Evolutionary conservation across 805 yeast genomes (phyloP).

Genomic region (Blastobotrys muscicola): DNA sequence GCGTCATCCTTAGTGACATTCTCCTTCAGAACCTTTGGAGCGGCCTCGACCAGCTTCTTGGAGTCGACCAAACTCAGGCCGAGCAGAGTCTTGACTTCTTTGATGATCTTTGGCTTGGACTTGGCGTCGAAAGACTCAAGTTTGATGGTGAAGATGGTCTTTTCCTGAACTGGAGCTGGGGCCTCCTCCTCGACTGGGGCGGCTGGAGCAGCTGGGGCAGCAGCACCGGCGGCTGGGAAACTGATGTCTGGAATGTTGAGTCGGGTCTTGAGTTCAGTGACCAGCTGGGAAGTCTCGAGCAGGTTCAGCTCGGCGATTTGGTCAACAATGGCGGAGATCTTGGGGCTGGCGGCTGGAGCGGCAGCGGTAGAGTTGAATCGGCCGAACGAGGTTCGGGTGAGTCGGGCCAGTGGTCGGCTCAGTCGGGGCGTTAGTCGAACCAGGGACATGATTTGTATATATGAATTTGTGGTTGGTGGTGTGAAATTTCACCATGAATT

Average conservation of each 20-base stretch:
- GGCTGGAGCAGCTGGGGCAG: slow-evolving; percentile 55
- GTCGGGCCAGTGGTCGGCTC: slow-evolving; percentile 1
- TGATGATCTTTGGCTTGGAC: slow-evolving; percentile 93
- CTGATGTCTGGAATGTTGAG: slow-evolving; percentile 92
- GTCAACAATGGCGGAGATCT: slow-evolving; percentile 79
- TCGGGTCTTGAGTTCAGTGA: slow-evolving; percentile 56
- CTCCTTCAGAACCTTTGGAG: slow-evolving; percentile 94
- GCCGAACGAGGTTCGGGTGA: slow-evolving; percentile 5
- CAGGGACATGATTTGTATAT: slow-evolving; percentile 2
- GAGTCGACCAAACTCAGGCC: slow-evolving; percentile 93
- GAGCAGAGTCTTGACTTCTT: slow-evolving; percentile 86
- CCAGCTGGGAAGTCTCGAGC: slow-evolving; percentile 83
- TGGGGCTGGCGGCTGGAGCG: slow-evolving; percentile 56
- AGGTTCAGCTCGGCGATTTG: slow-evolving; percentile 85
- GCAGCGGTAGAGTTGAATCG: slow-evolving; percentile 33
- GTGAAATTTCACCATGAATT: neutral
- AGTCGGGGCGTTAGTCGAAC: slow-evolving; percentile 2
- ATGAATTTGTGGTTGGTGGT: neutral
- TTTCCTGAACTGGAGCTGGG: slow-evolving; percentile 79
- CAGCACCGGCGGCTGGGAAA: slow-evolving; percentile 62
- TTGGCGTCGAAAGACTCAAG: slow-evolving; percentile 91
- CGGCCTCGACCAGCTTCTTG: slow-evolving; percentile 94
- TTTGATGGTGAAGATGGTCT: slow-evolving; percentile 86
- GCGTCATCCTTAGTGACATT: slow-evolving; percentile 97
- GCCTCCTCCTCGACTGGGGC: slow-evolving; percentile 65